Evolutionary conservation across 148 eudicot genomes (phyloP).

Genomic region (Pouteria glomerata): DNA sequence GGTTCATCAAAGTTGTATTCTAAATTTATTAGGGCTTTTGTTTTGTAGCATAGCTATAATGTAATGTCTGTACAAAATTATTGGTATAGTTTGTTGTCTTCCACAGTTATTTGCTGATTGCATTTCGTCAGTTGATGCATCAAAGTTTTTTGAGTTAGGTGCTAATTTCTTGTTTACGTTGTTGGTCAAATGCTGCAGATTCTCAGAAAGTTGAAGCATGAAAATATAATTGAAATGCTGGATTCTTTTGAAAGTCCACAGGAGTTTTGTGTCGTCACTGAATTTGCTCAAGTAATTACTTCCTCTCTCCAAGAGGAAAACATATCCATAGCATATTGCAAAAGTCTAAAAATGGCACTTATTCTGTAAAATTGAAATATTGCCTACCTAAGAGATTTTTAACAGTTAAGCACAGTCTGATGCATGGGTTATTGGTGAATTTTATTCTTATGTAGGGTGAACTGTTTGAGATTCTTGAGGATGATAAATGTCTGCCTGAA

Average conservation of each 20-base stretch:
- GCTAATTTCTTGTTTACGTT: neutral
- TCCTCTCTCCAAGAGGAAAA: conserved; percentile 3
- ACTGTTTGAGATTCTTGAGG: conserved; percentile 93
- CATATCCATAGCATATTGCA: neutral
- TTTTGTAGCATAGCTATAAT: neutral
- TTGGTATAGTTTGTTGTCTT: neutral
- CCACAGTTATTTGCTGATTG: neutral
- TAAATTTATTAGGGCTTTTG: neutral
- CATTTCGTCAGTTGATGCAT: neutral
- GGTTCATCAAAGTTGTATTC: neutral
- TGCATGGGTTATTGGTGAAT: neutral
- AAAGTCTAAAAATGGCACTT: neutral
- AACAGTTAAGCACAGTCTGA: neutral
- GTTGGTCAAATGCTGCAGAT: conserved; percentile 42
- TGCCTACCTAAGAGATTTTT: neutral
- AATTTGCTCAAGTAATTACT: conserved; percentile 82
- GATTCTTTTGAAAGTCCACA: conserved; percentile 95
- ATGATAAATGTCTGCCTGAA: conserved; percentile 97
- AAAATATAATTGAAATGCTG: conserved; percentile 91
- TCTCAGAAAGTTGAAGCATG: conserved; percentile 88
- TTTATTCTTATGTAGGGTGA: conserved; percentile 59
- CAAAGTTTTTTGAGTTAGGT: neutral
- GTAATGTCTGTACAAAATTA: neutral
- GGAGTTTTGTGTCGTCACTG: conserved; percentile 96
- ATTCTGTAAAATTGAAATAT: neutral